phyloP scores from a whole-genome alignment of 164 flowering plant genomes.

The Magnolia officinalis region DNA sequence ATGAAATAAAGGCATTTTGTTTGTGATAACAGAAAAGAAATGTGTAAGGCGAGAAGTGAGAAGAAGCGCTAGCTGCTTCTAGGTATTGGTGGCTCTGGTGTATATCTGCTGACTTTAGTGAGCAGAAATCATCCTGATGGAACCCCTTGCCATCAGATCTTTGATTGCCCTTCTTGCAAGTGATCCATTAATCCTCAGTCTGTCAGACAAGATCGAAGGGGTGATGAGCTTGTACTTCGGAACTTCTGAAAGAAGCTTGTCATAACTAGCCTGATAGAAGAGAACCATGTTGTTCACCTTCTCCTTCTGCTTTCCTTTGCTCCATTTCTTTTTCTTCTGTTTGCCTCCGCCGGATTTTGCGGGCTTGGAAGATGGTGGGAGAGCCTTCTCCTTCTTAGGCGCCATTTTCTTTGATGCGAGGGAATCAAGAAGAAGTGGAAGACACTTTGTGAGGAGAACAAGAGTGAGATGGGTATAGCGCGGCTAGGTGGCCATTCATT shows the following conservation, averaged over 20 bases:
- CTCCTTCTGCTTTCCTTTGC: conserved; percentile 17
- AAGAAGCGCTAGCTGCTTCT: background rate
- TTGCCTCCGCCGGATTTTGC: too few relatives aligned
- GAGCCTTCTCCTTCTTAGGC: too few relatives aligned
- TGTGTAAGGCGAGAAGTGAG: too few relatives aligned
- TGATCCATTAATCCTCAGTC: conserved; percentile 51
- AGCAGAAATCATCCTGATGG: conserved; percentile 38
- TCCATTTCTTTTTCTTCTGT: conserved; percentile 6
- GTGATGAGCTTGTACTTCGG: conserved; percentile 54
- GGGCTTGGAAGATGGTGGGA: too few relatives aligned
- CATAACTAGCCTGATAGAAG: conserved; percentile 54
- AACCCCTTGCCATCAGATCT: conserved; percentile 47
- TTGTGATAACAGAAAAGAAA: too few relatives aligned
- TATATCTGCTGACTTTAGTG: conserved; percentile 50
- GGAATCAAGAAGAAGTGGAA: too few relatives aligned
- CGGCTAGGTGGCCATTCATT: too few relatives aligned
- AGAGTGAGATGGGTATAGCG: too few relatives aligned
- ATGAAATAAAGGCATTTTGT: too few relatives aligned
- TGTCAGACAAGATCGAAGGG: conserved; percentile 43
- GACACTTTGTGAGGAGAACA: too few relatives aligned
- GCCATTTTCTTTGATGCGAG: too few relatives aligned
- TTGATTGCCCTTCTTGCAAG: conserved; percentile 40
- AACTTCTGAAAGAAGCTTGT: conserved; percentile 41
- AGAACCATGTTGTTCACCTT: conserved; percentile 34
- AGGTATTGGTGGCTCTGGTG: conserved; percentile 17